Conservation (phyloP, 768 basidiomycete genomes). For the Cystobasidium onofrii region DNA sequence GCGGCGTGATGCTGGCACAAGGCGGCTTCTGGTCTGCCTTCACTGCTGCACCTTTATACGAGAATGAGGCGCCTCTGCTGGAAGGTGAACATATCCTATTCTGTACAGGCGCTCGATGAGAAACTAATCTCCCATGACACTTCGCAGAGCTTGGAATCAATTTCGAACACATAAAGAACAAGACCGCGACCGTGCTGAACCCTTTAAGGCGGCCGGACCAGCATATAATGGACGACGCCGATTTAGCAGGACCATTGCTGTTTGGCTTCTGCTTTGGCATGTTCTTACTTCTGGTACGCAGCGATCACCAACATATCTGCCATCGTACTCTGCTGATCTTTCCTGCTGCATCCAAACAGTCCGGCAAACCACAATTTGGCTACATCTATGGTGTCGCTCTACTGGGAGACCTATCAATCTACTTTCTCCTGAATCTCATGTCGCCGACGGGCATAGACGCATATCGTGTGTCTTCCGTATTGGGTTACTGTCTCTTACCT, state of each 20-base stretch:
- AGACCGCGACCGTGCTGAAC: constrained; percentile 91
- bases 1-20: constrained; percentile 9
- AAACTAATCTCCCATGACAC: background rate
- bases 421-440: constrained; percentile 94
- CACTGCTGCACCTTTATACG: constrained; percentile 31
- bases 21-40: constrained; percentile 33
- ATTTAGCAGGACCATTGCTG: constrained; percentile 88
- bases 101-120: background rate
- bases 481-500: constrained; percentile 91
- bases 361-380: constrained; percentile 95
- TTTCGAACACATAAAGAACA: constrained; percentile 86
- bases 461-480: constrained; percentile 84
- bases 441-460: constrained; percentile 89
- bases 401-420: constrained; percentile 84
- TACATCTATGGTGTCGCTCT: constrained; percentile 97
- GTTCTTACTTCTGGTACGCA: constrained; percentile 77
- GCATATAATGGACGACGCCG: constrained; percentile 94
- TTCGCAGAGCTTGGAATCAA: constrained; percentile 87
- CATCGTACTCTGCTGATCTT: background rate
- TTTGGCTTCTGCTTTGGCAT: constrained; percentile 93
- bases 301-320: background rate
- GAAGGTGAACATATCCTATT: constrained; percentile 58
- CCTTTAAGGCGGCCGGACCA: constrained; percentile 56
- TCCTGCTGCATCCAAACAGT: constrained; percentile 51
- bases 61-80: constrained; percentile 72